phyloP scores from a whole-genome alignment of 2,329 filamentous ascomycete species.

The Didymella exigua region DNA sequence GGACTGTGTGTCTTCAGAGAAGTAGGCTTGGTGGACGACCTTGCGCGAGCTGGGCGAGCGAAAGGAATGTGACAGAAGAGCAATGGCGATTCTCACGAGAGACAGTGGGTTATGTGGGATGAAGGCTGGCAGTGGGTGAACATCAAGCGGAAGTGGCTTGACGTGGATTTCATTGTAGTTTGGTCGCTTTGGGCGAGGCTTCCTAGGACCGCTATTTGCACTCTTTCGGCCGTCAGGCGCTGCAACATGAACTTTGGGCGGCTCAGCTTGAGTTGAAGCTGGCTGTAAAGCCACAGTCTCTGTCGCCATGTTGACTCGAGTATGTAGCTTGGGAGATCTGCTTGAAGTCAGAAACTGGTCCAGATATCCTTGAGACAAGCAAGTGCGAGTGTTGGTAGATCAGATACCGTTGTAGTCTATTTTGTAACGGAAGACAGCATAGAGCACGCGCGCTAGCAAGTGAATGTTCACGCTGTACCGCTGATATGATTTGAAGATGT shows the following conservation, averaged over 20 bases:
- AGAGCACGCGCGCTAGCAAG: constrained; percentile 21
- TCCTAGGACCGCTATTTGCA: constrained; percentile 28
- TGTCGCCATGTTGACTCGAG: constrained; percentile 21
- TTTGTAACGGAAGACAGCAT: constrained; percentile 23
- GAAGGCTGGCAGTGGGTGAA: constrained; percentile 83
- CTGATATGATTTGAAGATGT: constrained; percentile 21
- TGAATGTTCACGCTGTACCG: constrained; percentile 21
- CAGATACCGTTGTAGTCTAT: constrained; percentile 25
- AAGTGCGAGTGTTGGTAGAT: constrained; percentile 1
- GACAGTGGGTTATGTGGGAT: constrained; percentile 93
- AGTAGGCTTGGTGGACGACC: constrained; percentile 72
- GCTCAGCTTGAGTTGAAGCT: constrained; percentile 13
- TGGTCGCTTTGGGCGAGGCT: constrained; percentile 48
- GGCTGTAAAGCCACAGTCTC: constrained; percentile 14
- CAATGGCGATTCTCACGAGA: constrained; percentile 76
- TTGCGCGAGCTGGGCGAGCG: constrained; percentile 68
- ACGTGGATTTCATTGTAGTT: constrained; percentile 78
- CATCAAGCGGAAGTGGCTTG: constrained; percentile 77
- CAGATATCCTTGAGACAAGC: not conserved
- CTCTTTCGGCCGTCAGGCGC: constrained; percentile 20
- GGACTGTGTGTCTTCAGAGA: constrained; percentile 80
- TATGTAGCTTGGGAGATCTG: not conserved
- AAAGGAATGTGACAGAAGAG: constrained; percentile 76
- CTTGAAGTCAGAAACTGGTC: not conserved
- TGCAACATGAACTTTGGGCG: constrained; percentile 8